Evolutionary conservation across 441 rosid genomes (phyloP), one percentile per base, ranked within the genome.

Genomic region (Syzygium malaccense): DNA sequence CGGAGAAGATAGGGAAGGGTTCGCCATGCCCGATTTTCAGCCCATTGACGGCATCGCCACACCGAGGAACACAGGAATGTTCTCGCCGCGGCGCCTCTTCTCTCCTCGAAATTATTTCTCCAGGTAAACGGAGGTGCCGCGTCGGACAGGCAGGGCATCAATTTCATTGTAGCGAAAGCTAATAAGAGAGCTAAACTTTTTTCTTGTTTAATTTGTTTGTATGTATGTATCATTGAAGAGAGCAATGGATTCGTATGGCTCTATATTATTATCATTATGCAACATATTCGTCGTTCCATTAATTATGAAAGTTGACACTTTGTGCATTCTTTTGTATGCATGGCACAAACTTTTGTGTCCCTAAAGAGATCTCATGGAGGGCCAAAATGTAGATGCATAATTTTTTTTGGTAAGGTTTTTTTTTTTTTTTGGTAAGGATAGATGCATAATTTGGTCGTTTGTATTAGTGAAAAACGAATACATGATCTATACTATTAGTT

Each of bases 71-170:
- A 87, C 85, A 56, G 95, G 96, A 32, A 92, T 94, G 95, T 93
- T 96, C 92, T 96, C 99, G 1, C 98, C 98, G 0, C 93, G 97
- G 9, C 95, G 99, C 85, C 94, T 97, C 83, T 95, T 97, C 92
- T 97, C 98, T 1, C 92, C 96, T 20, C 92, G 87, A 75, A 75
- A 75, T 37, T 75, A 75, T 41, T 75, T 75, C 51, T 75, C n/a
- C 51, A 37, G 83, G 83, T 75, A 45, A 75, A 75, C 83, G 51
- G 8, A 56, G 71, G 85, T 28, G n/a, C 51, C n/a, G 41, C 18
- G 1, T 37, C 6, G n/a, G 80, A 71, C 28, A 28, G 28, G 49
- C 15, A 0, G 49, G 48, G 28, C 37, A 37, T 71, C 14, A 8
- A 71, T 37, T 71, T 6, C 80, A 6, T 37, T 5, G 26, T 8